Conservation (phyloP, 192 early-diverging fungal genomes). For the Linnemannia hyalina region DNA sequence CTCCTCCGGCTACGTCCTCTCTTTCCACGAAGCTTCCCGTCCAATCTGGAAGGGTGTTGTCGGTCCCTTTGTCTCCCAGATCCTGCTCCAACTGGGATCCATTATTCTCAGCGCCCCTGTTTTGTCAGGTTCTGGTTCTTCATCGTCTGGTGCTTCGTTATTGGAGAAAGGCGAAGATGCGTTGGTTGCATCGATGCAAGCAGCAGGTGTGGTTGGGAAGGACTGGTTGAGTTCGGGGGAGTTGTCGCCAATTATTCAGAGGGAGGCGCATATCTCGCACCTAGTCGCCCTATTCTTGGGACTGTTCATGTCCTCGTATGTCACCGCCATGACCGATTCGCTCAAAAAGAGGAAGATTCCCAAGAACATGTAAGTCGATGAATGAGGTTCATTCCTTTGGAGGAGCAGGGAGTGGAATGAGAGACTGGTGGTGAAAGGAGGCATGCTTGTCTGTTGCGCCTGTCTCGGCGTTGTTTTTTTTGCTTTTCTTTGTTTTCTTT, state of each 20-base stretch:
- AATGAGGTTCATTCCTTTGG: not conserved
- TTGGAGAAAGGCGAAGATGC: not conserved
- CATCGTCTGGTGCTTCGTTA: not conserved
- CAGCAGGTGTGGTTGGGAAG: not conserved
- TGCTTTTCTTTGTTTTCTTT: not conserved
- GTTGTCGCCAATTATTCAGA: slow-evolving; percentile 43
- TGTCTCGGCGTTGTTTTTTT: not conserved
- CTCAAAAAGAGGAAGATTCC: slow-evolving; percentile 53
- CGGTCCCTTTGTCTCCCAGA: slow-evolving; percentile 37
- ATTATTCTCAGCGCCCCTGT: slow-evolving; percentile 15
- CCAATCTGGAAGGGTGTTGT: slow-evolving; percentile 41
- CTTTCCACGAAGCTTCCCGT: slow-evolving; percentile 45
- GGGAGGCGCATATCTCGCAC: slow-evolving; percentile 41
- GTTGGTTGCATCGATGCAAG: not conserved
- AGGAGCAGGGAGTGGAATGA: not conserved
- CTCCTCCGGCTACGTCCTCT: slow-evolving; percentile 40
- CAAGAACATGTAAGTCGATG: slow-evolving; percentile 37
- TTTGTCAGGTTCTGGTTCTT: not conserved
- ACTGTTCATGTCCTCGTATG: slow-evolving; percentile 53
- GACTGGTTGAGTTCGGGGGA: slow-evolving; percentile 40
- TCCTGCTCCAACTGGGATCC: slow-evolving; percentile 34
- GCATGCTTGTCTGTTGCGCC: not conserved
- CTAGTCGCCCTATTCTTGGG: slow-evolving; percentile 42
- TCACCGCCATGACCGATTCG: slow-evolving; percentile 45
- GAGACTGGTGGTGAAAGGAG: not conserved